Conservation (phyloP, 441 rosid species). For the Macaranga tanarius region DNA sequence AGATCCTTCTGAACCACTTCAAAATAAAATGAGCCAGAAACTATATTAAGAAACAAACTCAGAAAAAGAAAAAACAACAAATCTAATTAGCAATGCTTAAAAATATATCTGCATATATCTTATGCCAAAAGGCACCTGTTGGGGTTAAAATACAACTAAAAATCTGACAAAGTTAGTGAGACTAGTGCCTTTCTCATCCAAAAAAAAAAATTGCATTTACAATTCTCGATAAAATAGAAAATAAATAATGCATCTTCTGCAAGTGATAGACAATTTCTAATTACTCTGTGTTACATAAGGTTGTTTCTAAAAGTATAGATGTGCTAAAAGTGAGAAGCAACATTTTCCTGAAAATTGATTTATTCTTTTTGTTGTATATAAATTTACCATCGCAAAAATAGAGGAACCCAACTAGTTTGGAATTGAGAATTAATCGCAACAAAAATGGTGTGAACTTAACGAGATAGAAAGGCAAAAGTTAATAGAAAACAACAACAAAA, state of each 20-base stretch:
- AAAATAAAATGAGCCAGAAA: conserved; percentile 23
- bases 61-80: too few relatives aligned
- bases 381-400: too few relatives aligned
- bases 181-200: neutral
- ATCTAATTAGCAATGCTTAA: too few relatives aligned
- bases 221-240: neutral
- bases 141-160: too few relatives aligned
- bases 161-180: neutral
- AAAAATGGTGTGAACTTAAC: too few relatives aligned
- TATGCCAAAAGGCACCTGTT: neutral
- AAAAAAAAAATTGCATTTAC: neutral
- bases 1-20: conserved; percentile 55
- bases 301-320: neutral
- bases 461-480: too few relatives aligned
- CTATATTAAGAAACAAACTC: neutral
- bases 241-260: neutral
- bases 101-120: neutral
- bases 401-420: too few relatives aligned
- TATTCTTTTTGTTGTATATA: too few relatives aligned
- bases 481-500: too few relatives aligned
- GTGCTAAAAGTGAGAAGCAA: neutral
- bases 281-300: neutral
- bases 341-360: neutral
- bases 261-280: neutral
- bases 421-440: too few relatives aligned